Base-by-base conservation (phyloP, 805 yeast species). In the Clavispora santaluciae region DNA sequence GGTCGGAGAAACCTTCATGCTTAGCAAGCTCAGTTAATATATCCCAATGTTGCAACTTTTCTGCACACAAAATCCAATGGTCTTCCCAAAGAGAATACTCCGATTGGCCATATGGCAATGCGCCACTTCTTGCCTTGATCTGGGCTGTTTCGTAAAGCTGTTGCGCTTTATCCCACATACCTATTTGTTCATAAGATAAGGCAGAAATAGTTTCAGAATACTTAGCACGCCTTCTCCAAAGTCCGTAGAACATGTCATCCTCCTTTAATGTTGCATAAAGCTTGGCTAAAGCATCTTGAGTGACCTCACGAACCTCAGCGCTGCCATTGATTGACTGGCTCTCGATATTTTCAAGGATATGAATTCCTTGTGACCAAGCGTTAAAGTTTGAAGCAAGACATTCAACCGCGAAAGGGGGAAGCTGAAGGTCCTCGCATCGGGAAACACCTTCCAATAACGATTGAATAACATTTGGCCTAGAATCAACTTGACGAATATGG, bases 31-130 rank as follows among this genome's bases (percentile, higher is more conserved):
- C 99, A 0, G 99, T 91, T 44, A 93, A 70, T 36, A 93, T 83
- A 57, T 93, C 99, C 99, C 99, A 93, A 50, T 93, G 97, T 58
- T 93, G 99, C 30, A 93, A 69, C 60, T 91, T 91, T 58, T 93
- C 97, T 3, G 99, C 96, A 69, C 99, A 90, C 28, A 86, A 66
- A 42, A 93, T 89, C 99, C 99, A 93, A 55, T 90, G 95, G 57
- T 93, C 99, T 64, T 95, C 99, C 99, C 99, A 93, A 24, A 93
- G 70, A 0, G 93, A 81, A 54, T 93, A 93, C 58, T 93, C 99
- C 1, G 95, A 79, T 56, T 93, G 97, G 21, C 96, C 88, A 57
- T 87, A 93, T 0, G 99, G 99, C 29, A 93, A 66, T 3, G 86
- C 95, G 2, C 98, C 97, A 56, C 95, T 84, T 42, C 99, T 71